Evolutionary conservation across 768 basidiomycete species (phyloP).

Genomic region (Asterophora lycoperdoides): DNA sequence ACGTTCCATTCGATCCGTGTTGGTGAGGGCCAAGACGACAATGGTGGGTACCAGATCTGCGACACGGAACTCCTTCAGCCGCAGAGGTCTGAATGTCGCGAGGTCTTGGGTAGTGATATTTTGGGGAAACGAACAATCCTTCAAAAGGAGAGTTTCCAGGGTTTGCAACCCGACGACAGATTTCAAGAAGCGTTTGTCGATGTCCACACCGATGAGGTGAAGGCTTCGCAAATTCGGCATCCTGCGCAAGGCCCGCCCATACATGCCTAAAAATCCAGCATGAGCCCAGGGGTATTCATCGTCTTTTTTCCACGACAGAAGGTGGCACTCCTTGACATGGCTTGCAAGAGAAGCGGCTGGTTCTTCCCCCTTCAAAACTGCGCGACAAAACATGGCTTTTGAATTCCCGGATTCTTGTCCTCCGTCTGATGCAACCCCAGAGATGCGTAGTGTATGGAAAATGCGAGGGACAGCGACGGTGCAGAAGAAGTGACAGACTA

Average conservation of each 20-base stretch:
- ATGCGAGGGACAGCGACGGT: slow-evolving; percentile 35
- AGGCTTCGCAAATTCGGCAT: slow-evolving; percentile 16
- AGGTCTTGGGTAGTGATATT: neutral
- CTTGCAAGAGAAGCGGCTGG: slow-evolving; percentile 26
- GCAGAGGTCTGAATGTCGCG: neutral
- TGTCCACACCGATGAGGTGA: neutral
- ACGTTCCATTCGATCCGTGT: neutral
- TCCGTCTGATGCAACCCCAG: slow-evolving; percentile 5
- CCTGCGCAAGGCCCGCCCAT: slow-evolving; percentile 10
- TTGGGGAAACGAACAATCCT: neutral
- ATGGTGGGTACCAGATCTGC: neutral
- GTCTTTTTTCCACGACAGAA: slow-evolving; percentile 8
- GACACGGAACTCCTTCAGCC: slow-evolving; percentile 4
- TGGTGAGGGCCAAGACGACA: slow-evolving; percentile 1
- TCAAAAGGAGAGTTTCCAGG: slow-evolving; percentile 3
- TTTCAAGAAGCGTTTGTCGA: slow-evolving; percentile 11
- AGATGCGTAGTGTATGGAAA: slow-evolving; percentile 30
- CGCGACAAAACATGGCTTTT: slow-evolving; percentile 23
- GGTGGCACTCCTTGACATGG: slow-evolving; percentile 25
- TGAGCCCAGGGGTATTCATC: neutral
- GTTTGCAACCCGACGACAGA: slow-evolving; percentile 8
- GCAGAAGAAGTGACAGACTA: slow-evolving; percentile 42
- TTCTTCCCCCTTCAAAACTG: slow-evolving; percentile 21
- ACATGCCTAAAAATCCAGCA: slow-evolving; percentile 13
- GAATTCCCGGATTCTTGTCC: slow-evolving; percentile 1